Evolutionary conservation across 2,329 filamentous ascomycete species (phyloP).

Genomic region (Penicillium sp.): DNA sequence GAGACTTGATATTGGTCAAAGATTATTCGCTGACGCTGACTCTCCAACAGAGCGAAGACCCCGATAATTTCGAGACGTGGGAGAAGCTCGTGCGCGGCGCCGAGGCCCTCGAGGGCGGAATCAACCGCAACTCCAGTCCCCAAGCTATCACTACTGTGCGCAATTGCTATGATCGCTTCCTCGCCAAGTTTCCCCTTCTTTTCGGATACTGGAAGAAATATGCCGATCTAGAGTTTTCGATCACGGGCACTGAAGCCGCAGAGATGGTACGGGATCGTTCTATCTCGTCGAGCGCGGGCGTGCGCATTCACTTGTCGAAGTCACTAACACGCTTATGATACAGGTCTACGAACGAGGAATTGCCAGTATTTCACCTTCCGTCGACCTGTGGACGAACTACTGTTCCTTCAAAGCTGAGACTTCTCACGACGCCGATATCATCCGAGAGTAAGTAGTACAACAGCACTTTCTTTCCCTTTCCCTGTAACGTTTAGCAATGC

Average conservation of each 20-base stretch:
- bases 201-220: slow-evolving; percentile 99
- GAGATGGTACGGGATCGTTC: slow-evolving; percentile 69
- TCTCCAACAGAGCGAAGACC: slow-evolving; percentile 57
- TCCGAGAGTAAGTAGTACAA: slow-evolving; percentile 96
- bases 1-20: not conserved
- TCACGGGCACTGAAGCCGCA: slow-evolving; percentile 92
- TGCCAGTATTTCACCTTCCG: slow-evolving; percentile 86
- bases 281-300: slow-evolving; percentile 2
- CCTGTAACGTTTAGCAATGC: slow-evolving; percentile 49
- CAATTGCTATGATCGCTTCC: slow-evolving; percentile 85
- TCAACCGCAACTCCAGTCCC: slow-evolving; percentile 95
- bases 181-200: slow-evolving; percentile 89
- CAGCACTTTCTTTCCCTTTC: slow-evolving; percentile 64
- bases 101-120: slow-evolving; percentile 82
- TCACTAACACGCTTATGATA: slow-evolving; percentile 7
- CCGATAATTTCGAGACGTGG: slow-evolving; percentile 93
- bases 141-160: slow-evolving; percentile 85
- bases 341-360: slow-evolving; percentile 94
- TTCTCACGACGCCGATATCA: slow-evolving; percentile 87
- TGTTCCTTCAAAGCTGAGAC: slow-evolving; percentile 98
- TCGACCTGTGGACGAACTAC: slow-evolving; percentile 96
- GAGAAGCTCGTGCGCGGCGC: slow-evolving; percentile 83
- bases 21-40: not conserved
- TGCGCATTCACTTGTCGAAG: not conserved
- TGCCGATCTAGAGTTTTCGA: slow-evolving; percentile 94